phyloP scores from a whole-genome alignment of 2,329 filamentous ascomycete genomes.

The Microdochium paspali region DNA sequence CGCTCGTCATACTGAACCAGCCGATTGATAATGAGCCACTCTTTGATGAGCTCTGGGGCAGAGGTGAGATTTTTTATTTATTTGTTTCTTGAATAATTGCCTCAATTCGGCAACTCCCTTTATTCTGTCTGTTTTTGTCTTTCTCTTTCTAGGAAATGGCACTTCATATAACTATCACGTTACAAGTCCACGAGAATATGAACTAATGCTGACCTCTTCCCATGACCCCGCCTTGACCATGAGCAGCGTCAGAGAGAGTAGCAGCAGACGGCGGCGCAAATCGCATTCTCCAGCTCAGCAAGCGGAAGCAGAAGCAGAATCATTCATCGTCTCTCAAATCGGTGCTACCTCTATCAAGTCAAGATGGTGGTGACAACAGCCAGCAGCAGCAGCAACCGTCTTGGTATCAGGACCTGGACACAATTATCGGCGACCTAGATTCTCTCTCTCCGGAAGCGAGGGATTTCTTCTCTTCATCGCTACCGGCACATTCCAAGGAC shows the following conservation, averaged over 20 bases:
- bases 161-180: neutral
- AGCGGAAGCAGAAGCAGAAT: neutral
- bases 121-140: too few species aligned
- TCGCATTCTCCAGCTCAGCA: neutral
- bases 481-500: conserved; percentile 2
- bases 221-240: neutral
- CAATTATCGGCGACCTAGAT: conserved; percentile 86
- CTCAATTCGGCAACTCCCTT: too few species aligned
- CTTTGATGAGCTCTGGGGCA: conserved; percentile 16
- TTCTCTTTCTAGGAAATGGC: neutral
- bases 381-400: neutral
- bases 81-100: too few species aligned
- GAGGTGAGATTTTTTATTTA: too few species aligned
- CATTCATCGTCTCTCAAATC: conserved; percentile 6
- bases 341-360: too few species aligned
- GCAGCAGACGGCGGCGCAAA: neutral
- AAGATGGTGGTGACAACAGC: too few species aligned
- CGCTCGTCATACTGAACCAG: conserved; percentile 52
- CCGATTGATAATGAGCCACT: conserved; percentile 30
- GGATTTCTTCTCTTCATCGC: conserved; percentile 54
- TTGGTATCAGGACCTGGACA: conserved; percentile 34
- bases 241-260: neutral
- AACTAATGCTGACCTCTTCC: neutral
- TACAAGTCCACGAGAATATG: neutral
- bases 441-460: conserved; percentile 58